Evolutionary conservation across 345 rosid species (phyloP).

Genomic region (Chamaenerion angustifolium): DNA sequence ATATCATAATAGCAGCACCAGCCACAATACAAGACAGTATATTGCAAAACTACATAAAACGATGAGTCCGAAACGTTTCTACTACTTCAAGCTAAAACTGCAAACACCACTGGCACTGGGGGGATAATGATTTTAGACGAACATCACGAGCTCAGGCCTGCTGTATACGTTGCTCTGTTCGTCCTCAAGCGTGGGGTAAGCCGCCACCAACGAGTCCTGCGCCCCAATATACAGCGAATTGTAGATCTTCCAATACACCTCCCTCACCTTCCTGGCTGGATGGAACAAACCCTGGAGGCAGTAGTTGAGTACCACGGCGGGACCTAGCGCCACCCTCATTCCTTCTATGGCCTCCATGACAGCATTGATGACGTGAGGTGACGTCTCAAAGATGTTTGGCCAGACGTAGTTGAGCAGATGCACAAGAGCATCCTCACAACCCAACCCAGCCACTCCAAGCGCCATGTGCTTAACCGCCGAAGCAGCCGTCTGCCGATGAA

Average conservation of each 20-base stretch:
- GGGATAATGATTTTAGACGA: slow-evolving; percentile 23
- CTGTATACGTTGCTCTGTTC: slow-evolving; percentile 68
- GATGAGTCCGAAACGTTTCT: too few relatives aligned
- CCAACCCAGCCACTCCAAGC: slow-evolving; percentile 91
- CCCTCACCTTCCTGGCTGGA: slow-evolving; percentile 95
- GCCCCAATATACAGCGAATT: slow-evolving; percentile 89
- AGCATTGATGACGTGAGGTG: slow-evolving; percentile 94
- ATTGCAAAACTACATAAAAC: too few relatives aligned
- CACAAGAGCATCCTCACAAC: slow-evolving; percentile 90
- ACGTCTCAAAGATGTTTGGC: slow-evolving; percentile 98
- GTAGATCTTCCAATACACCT: slow-evolving; percentile 99
- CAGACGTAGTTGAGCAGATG: slow-evolving; percentile 90
- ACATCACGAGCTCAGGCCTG: slow-evolving; percentile 88
- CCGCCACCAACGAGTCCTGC: slow-evolving; percentile 88
- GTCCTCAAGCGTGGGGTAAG: slow-evolving; percentile 73
- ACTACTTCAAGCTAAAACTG: too few relatives aligned
- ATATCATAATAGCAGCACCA: too few relatives aligned
- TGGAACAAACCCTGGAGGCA: slow-evolving; percentile 98
- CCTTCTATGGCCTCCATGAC: slow-evolving; percentile 99
- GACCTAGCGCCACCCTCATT: slow-evolving; percentile 88
- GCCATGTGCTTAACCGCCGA: slow-evolving; percentile 99
- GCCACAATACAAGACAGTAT: too few relatives aligned
- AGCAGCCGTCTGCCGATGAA: slow-evolving; percentile 97
- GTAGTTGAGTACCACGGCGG: slow-evolving; percentile 75
- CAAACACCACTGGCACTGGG: too few relatives aligned